A percentile compares a stretch with the other conserved stretches of the same genome.
Evolutionary conservation across 805 yeast species (phyloP).

Genomic region (Saccharomycopsis lassenensis): DNA sequence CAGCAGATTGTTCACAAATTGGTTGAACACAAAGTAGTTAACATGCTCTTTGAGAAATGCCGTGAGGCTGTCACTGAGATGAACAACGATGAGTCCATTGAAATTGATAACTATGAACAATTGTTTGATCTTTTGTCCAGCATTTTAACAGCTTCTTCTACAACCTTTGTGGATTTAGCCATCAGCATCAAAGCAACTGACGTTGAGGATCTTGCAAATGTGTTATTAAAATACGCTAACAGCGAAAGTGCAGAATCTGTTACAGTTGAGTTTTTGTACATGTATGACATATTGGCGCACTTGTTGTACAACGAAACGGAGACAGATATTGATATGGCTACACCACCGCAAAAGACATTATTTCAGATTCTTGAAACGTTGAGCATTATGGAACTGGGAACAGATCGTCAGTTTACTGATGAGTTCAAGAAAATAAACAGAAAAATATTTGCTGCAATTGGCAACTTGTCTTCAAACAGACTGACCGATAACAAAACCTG

Average conservation of each 20-base stretch:
- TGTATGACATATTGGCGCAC: not conserved
- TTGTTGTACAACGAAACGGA: not conserved
- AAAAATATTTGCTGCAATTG: slow-evolving; percentile 11
- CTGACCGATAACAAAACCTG: slow-evolving; percentile 6
- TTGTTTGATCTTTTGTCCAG: no score
- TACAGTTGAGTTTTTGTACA: not conserved
- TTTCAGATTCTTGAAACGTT: not conserved
- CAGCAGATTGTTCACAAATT: not conserved
- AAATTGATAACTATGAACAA: no score
- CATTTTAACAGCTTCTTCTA: no score
- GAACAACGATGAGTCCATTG: not conserved
- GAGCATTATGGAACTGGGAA: not conserved
- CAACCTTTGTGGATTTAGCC: no score
- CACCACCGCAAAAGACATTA: slow-evolving; percentile 1
- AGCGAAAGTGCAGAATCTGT: slow-evolving; percentile 1
- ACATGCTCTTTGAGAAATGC: not conserved
- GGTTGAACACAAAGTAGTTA: no score
- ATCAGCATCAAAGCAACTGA: no score
- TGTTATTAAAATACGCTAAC: no score
- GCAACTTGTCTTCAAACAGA: slow-evolving; percentile 10
- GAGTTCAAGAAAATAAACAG: slow-evolving; percentile 10
- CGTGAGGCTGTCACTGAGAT: not conserved
- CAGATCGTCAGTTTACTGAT: not conserved
- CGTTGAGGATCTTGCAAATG: no score
- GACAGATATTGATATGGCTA: not conserved